A percentile compares a stretch with the other conserved stretches of the same genome.
Evolutionary conservation across 306 rosid genomes (phyloP).

Genomic region (Erythrophleum fordii): DNA sequence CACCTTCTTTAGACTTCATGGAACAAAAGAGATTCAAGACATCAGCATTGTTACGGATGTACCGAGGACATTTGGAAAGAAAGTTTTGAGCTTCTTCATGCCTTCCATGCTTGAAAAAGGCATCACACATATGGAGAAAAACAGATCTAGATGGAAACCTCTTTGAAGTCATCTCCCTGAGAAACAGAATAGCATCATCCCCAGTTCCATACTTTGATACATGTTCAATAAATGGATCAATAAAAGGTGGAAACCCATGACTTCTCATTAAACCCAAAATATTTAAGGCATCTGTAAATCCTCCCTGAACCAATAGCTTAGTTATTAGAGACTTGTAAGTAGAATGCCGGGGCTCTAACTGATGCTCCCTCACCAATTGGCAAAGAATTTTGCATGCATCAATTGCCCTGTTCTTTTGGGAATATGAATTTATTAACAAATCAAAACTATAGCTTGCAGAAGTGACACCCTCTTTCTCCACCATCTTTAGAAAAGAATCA

Average conservation of each 20-base stretch:
- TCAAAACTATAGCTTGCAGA: slow-evolving; percentile 55
- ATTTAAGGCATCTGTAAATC: slow-evolving; percentile 66
- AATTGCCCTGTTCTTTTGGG: slow-evolving; percentile 54
- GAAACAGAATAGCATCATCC: slow-evolving; percentile 64
- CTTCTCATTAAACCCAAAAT: slow-evolving; percentile 69
- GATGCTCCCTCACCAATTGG: slow-evolving; percentile 49
- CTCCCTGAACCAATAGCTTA: slow-evolving; percentile 59
- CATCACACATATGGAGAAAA: slow-evolving; percentile 59
- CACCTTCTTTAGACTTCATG: slow-evolving; percentile 50
- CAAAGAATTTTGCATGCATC: slow-evolving; percentile 65
- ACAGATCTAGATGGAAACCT: slow-evolving; percentile 64
- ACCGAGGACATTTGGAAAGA: slow-evolving; percentile 78
- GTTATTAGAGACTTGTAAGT: slow-evolving; percentile 69
- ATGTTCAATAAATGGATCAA: slow-evolving; percentile 66
- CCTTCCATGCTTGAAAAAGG: slow-evolving; percentile 68
- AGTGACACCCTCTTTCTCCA: slow-evolving; percentile 58
- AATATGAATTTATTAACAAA: slow-evolving; percentile 58
- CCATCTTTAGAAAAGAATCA: slow-evolving; percentile 59
- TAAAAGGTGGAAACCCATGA: slow-evolving; percentile 74
- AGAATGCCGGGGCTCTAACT: slow-evolving; percentile 65
- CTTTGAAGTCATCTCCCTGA: slow-evolving; percentile 74
- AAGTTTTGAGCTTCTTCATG: slow-evolving; percentile 68
- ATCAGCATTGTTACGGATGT: slow-evolving; percentile 74
- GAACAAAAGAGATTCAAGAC: slow-evolving; percentile 72
- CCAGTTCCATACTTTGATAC: slow-evolving; percentile 73